Base-by-base conservation (phyloP, 164 flowering plant species). In the Cinnamomum micranthum region DNA sequence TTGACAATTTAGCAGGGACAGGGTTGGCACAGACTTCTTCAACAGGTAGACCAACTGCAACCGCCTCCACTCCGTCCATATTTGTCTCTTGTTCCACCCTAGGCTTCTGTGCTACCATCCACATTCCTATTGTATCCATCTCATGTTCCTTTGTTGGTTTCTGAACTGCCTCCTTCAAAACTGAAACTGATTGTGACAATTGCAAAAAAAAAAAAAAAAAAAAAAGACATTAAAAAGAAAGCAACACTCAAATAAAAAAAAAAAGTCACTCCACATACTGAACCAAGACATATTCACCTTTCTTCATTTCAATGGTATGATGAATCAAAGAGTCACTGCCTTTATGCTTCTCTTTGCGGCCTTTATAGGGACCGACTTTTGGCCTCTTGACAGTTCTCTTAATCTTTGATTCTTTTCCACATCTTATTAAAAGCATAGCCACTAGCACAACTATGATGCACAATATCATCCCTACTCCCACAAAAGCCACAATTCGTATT, bases 21-120 rank as follows among this genome's bases (percentile, higher is more conserved):
- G 90, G 93, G 11, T 82, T 82, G 22, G 71, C 78, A 76, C 50
- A 71, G 62, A 80, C 81, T 75, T 82, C 81, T 52, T 83, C 86
- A 80, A 73, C 74, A 74, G 80, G 82, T 35, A 78, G 79, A 47
- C 76, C 76, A 71, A 75, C 71, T 17, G 73, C 47, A 73, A 50
- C 66, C 31, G 64, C 22, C 65, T 71, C 80, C 52, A 59, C 31
- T 50, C 74, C 69, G 20, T 75, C 70, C 59, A 72, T 71, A 76
- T 81, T 78, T 13, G 68, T 71, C 25, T 52, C 79, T 65, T 71
- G 75, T 66, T 80, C 82, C 71, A 75, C 80, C 74, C 74, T 77
- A n/a, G 64, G 72, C 77, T 69, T 75, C 35, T 74, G 67, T 28
- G 23, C 51, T 52, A 70, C 69, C 69, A 14, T 55, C n/a, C 60